A percentile compares a stretch with the other conserved stretches of the same genome.
phyloP scores from a whole-genome alignment of 192 early-diverging fungal species.

The Coemansia guatemalensis region DNA sequence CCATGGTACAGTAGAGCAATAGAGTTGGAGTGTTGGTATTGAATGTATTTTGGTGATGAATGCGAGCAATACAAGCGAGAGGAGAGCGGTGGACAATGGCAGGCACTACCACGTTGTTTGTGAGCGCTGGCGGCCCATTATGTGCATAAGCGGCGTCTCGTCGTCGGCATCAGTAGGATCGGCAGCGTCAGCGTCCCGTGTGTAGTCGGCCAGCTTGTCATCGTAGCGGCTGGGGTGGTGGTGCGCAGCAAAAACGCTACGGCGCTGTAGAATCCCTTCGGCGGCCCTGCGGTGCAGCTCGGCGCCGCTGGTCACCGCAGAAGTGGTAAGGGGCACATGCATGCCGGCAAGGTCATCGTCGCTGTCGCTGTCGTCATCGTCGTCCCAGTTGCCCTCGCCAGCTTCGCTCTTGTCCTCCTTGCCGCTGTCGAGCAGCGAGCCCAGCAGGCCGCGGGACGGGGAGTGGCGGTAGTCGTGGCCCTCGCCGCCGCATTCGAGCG shows the following conservation, averaged over 20 bases:
- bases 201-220: conserved; percentile 28
- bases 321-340: conserved; percentile 9
- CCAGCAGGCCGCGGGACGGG: neutral
- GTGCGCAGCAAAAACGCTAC: conserved; percentile 34
- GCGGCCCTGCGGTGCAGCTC: conserved; percentile 8
- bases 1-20: neutral
- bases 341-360: conserved; percentile 45
- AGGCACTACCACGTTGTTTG: conserved; percentile 12
- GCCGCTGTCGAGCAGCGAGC: conserved; percentile 40
- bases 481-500: conserved; percentile 42
- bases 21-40: neutral
- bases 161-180: conserved; percentile 35
- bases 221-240: conserved; percentile 21
- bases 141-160: conserved; percentile 42
- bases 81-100: neutral
- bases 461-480: conserved; percentile 3
- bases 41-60: conserved; percentile 1
- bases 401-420: conserved; percentile 46
- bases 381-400: conserved; percentile 41
- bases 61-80: neutral
- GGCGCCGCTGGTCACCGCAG: conserved; percentile 28
- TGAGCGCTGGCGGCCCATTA: conserved; percentile 10
- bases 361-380: conserved; percentile 40
- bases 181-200: conserved; percentile 4
- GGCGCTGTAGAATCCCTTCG: conserved; percentile 24